Evolutionary conservation across 106 monocot species (phyloP), one percentile per base, ranked within the genome.

Genomic region (Allium fistulosum): DNA sequence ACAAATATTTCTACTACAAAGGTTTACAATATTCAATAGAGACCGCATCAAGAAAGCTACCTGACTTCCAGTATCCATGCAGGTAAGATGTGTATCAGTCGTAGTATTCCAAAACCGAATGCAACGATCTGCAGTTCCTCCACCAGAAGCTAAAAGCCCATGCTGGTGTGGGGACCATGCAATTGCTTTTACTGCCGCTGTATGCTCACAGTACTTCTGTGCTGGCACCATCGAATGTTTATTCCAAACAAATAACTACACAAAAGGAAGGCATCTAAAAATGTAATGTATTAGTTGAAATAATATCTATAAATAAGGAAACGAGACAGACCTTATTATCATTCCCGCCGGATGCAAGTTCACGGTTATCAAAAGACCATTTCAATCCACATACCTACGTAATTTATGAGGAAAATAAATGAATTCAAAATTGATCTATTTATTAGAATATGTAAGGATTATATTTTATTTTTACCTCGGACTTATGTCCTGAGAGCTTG

Each of bases 101-200:
- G 90, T 90, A 62, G 99, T 93, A 68, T 99, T 99, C 99, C 93
- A 90, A 67, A 99, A 93, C 27, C 93, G 90, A 67, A 99, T 93
- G 67, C 90, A 93, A 57, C 90, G 76, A 65, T 99, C 99, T 75
- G 99, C 99, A 27, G 99, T 99, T 17, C 99, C 99, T n/a, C 93
- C 99, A 62, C 99, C 99, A 61, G 99, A 99, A 69, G 99, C 87
- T 69, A 99, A 81, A 70, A 93, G 83, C 1, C 99, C 99, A 71
- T 99, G 90, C 13, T 83, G 67, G 78, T 93, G 99, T 46, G 99
- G 99, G 50, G 99, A 99, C 99, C 99, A 99, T 3, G 99, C 93
- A 77, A 99, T 90, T 64, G 99, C 99, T 76, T 99, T 99, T 55
- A 99, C 99, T 71, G 99, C 99, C 68, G 99, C 99, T 50, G 90